Evolutionary conservation across 257 asterid genomes (phyloP), one percentile per base, ranked within the genome.

Genomic region (Scutellaria barbata): DNA sequence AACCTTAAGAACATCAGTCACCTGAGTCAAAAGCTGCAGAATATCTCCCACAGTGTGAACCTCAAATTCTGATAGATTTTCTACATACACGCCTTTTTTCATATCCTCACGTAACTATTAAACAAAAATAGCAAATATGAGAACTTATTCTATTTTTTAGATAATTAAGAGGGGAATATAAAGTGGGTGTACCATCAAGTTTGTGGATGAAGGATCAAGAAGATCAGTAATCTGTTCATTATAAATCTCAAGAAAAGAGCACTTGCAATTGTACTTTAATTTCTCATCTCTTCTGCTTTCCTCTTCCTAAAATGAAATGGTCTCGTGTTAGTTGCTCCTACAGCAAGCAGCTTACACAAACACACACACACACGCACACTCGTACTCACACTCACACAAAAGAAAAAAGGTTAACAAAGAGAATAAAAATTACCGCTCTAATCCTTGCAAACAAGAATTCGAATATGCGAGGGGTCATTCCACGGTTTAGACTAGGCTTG

Each of bases 401-500:
- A 63, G n/a, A 8, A 37, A 45, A n/a, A 46, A 45, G 66, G 9
- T 10, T 30, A 5, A 37, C 9, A 66, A 58, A 63, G 73, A 73
- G 54, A 51, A 63, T 54, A 16, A 70, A 66, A 73, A 54, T 81
- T 83, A 93, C 99, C 78, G 94, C 97, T 89, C 92, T 84, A 67
- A 95, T 95, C 85, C 99, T 88, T 47, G 98, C 96, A 82, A 95
- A 95, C 79, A 95, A 86, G 84, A 88, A 95, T 73, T 95, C 99
- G 82, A 95, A 95, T 68, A 95, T 86, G 55, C 98, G 96, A 33
- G 98, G 99, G 5, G 96, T 95, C 96, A 95, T 92, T 73, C 99
- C 99, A 74, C 98, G 96, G 61, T 92, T 80, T 17, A 84, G 73
- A 71, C 97, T 88, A 52, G 98, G 99, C 77, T 75, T 87, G 50